A percentile compares a stretch with the other conserved stretches of the same genome.
phyloP scores from a whole-genome alignment of 2,329 filamentous ascomycete species.

The Trichoderma lentiforme region DNA sequence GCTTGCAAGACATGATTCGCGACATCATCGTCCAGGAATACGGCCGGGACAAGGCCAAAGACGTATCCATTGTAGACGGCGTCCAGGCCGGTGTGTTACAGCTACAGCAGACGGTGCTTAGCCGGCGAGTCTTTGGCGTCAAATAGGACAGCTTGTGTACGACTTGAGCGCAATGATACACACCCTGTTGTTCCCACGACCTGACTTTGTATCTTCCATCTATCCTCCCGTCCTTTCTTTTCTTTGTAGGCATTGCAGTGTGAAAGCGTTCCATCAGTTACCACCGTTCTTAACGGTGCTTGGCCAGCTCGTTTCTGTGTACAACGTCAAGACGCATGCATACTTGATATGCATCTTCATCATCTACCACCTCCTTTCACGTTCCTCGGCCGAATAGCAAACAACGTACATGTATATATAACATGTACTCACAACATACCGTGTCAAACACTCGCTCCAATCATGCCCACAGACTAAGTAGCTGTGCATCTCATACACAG shows the following conservation, averaged over 20 bases:
- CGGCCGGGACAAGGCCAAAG: constrained; percentile 16
- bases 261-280: not conserved
- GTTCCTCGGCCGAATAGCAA: not conserved
- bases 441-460: not conserved
- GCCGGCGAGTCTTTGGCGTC: constrained; percentile 38
- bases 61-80: constrained; percentile 68
- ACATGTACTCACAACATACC: not conserved
- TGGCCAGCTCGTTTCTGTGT: not conserved
- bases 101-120: constrained; percentile 53
- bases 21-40: constrained; percentile 60
- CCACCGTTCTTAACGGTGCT: not conserved
- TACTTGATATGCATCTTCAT: not conserved
- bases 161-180: not conserved
- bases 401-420: not conserved
- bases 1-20: constrained; percentile 73
- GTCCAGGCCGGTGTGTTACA: constrained; percentile 66
- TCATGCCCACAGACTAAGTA: not conserved
- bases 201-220: not conserved
- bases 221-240: too few species aligned
- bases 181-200: not conserved
- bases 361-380: not conserved
- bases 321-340: constrained; percentile 5
- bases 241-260: not conserved
- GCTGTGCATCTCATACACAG: constrained; percentile 4
- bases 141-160: not conserved